A percentile compares a stretch with the other conserved stretches of the same genome.
Evolutionary conservation across 2,329 filamentous ascomycete species (phyloP).

Genomic region (Epichloe sp.): DNA sequence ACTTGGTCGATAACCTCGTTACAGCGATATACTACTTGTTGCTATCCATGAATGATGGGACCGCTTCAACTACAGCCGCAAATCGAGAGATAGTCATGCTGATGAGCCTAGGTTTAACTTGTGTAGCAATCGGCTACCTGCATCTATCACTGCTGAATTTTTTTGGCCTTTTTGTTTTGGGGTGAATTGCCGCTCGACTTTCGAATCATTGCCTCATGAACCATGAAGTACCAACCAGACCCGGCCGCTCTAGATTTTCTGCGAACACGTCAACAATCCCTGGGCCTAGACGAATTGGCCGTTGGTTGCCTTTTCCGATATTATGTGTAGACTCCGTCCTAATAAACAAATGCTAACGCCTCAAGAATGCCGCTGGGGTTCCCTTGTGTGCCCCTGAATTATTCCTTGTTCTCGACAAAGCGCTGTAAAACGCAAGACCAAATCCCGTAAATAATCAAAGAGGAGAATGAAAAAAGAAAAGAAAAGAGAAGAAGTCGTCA

Average conservation of each 20-base stretch:
- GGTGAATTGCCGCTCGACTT: not conserved
- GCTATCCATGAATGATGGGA: not conserved
- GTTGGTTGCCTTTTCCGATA: constrained; percentile 5
- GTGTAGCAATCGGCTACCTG: not conserved
- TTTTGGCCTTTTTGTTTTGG: not conserved
- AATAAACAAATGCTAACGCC: constrained; percentile 8
- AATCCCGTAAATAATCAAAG: not conserved
- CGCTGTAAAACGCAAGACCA: not conserved
- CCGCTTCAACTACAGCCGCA: not conserved
- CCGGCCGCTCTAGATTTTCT: not conserved
- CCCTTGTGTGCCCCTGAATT: not conserved
- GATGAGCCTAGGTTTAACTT: not conserved
- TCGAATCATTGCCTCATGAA: not conserved
- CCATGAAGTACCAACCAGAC: not conserved
- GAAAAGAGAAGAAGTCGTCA: not conserved
- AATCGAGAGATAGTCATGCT: not conserved
- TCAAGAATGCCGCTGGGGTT: constrained; percentile 4
- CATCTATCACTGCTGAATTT: not conserved
- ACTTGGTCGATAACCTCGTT: constrained; percentile 9
- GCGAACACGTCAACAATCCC: not conserved
- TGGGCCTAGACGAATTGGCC: not conserved
- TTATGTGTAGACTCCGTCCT: constrained; percentile 1
- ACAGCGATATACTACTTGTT: constrained; percentile 6
- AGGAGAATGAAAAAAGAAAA: not conserved
- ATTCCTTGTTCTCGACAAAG: not conserved